Percentiles rank a stretch among this genome's conserved stretches.
Evolutionary conservation across 495 filamentous ascomycete species (phyloP).

Genomic region (Bombardia bombarda): DNA sequence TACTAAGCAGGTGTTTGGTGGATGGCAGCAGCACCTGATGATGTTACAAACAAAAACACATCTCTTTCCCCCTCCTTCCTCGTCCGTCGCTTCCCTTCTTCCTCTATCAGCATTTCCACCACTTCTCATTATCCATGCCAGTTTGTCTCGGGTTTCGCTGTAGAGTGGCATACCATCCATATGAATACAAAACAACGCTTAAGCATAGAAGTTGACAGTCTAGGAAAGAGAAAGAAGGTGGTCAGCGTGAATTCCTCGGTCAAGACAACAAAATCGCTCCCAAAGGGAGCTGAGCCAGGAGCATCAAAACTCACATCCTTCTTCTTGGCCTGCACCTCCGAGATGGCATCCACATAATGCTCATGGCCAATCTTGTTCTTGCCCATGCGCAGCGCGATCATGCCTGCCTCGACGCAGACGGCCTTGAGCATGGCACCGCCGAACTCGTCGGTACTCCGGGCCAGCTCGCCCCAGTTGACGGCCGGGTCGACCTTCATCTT

Average conservation of each 20-base stretch:
- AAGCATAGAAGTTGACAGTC: conserved; percentile 56
- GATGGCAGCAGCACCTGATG: background rate
- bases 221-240: too few species aligned
- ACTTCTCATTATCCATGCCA: conserved; percentile 8
- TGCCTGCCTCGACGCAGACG: conserved; percentile 97
- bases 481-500: conserved; percentile 95
- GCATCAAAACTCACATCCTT: conserved; percentile 56
- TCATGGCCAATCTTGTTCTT: conserved; percentile 93
- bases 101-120: conserved; percentile 8
- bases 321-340: conserved; percentile 97
- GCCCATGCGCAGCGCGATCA: conserved; percentile 93
- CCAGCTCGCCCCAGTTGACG: conserved; percentile 95
- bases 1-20: too few species aligned
- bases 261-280: background rate
- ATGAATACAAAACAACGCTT: too few species aligned
- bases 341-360: conserved; percentile 98
- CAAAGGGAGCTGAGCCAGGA: too few species aligned
- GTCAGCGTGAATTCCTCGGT: conserved; percentile 24
- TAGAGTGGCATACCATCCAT: too few species aligned
- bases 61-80: too few species aligned
- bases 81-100: too few species aligned
- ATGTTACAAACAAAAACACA: background rate
- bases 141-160: background rate
- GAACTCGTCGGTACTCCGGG: conserved; percentile 97
- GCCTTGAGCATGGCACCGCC: conserved; percentile 96